These are phyloP conservation scores for Fusarium dlaminii DNA, from an alignment of 2,329 filamentous ascomycete species.

Conservation along the genomic window DNA sequence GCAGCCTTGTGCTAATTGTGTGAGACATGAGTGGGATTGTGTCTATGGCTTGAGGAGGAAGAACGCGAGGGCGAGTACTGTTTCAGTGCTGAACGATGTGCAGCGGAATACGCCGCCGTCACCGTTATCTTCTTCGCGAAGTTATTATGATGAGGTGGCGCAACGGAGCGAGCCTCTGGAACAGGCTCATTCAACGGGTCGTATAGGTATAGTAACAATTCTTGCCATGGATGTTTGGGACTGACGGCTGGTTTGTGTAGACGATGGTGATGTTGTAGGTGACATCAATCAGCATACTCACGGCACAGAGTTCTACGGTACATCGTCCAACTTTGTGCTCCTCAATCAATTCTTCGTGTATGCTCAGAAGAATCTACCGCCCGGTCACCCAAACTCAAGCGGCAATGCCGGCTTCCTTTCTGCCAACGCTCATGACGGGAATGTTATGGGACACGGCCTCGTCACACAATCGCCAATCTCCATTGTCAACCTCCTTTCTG, in stretches of 20 bases:
- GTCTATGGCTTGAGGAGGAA: background rate
- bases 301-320: background rate
- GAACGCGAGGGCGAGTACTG: background rate
- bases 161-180: background rate
- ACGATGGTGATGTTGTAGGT: background rate
- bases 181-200: background rate
- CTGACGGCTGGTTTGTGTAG: background rate
- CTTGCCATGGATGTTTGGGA: fast-evolving
- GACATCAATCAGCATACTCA: slow-evolving; percentile 6
- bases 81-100: background rate
- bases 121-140: background rate
- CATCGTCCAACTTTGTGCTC: background rate
- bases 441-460: background rate
- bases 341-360: slow-evolving; percentile 7
- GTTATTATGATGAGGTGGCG: background rate
- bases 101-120: background rate
- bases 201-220: background rate
- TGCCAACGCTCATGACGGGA: background rate
- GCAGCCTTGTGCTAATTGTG: slow-evolving; percentile 1
- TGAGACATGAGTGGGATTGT: background rate
- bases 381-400: background rate
- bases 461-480: background rate
- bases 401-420: background rate
- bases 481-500: background rate
- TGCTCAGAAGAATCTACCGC: background rate